phyloP scores from a whole-genome alignment of 2,329 filamentous ascomycete species.

The Colletotrichum scovillei region DNA sequence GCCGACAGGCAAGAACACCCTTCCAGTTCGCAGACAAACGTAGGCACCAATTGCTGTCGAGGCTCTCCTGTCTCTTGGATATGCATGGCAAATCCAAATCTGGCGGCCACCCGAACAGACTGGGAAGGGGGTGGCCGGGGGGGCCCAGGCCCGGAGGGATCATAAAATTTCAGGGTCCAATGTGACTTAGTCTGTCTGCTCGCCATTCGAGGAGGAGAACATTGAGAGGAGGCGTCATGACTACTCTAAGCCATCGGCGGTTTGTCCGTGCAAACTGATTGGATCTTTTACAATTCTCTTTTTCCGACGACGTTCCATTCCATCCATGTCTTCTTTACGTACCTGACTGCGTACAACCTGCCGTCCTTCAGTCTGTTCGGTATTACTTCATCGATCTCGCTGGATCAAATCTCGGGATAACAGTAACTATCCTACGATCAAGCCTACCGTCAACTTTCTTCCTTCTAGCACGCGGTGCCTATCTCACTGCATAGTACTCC shows the following conservation, averaged over 20 bases:
- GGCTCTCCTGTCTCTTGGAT: neutral
- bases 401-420: neutral
- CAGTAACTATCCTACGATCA: neutral
- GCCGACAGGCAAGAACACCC: neutral
- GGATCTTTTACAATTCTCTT: neutral
- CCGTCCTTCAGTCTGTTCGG: neutral
- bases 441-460: neutral
- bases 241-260: neutral
- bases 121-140: neutral
- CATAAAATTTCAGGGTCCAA: slow-evolving; percentile 31
- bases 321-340: neutral
- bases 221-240: slow-evolving; percentile 11
- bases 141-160: slow-evolving; percentile 6
- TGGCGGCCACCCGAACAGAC: neutral
- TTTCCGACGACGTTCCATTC: neutral
- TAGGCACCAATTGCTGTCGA: neutral
- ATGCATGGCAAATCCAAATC: slow-evolving; percentile 26
- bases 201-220: neutral
- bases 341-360: neutral
- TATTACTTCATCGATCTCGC: neutral
- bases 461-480: neutral
- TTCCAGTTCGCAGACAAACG: neutral
- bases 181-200: neutral
- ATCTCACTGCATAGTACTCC: slow-evolving; percentile 4
- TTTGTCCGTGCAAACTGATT: neutral